Base-by-base conservation (phyloP, 345 rosid species). In the Dipteronia sinensis region DNA sequence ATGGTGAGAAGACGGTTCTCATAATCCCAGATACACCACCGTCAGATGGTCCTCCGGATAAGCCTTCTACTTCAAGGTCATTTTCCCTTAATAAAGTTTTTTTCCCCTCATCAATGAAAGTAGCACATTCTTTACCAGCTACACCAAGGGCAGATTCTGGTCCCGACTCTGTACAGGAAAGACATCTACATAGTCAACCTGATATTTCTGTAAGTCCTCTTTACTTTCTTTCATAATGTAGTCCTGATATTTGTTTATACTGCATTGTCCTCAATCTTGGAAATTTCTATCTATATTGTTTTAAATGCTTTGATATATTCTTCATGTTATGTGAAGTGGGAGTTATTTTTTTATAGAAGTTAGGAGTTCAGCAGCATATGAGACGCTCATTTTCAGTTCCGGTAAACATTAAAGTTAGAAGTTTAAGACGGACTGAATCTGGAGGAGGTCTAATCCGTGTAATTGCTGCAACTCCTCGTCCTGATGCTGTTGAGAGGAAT, bases 381-480 rank as follows among this genome's bases (percentile, higher is more conserved):
- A 79, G 49, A 23, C 89, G 90, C 40, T 87, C 90, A 6, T 74
- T 89, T 40, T 87, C 90, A 13, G 89, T 89, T 78, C 90, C 92
- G 5, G 85, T 85, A 61, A 83, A 83, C 76, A 76, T 80, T 78
- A 86, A 86, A 78, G 58, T 59, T 20, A 82, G 80, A 82, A 87
- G 87, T 78, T 78, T 86, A 75, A 82, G 81, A 71, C 78, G 78
- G 66, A 78, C 82, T 15, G 89, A 86, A 75, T 86, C 91, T 31
- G 83, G 85, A 76, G 79, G 84, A 77, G 84, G 85, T 62, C 71
- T 88, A 76, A 73, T 89, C 59, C 91, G 91, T 63, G 86, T 89
- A 27, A 78, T 89, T 80, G 72, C 88, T 51, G 76, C 82, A 19
- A 77, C 86, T 19, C 81, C 87, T 56, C 81, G 77, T 72, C 80